A percentile compares a stretch with the other conserved stretches of the same genome.
phyloP scores from a whole-genome alignment of 202 grass and related monocot species.

The Dendrocalamus latiflorus region DNA sequence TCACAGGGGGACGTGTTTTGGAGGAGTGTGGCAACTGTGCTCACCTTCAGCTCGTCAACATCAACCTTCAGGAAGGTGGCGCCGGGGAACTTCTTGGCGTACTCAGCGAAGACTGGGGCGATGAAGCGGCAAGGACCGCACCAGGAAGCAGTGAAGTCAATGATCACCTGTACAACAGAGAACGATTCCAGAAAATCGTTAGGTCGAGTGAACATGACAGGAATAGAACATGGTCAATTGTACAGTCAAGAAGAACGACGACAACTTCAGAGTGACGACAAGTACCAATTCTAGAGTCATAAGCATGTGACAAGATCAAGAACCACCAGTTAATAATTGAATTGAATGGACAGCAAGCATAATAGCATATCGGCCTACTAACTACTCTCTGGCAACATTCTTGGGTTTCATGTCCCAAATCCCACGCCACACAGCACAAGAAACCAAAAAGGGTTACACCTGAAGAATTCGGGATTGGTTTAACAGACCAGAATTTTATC shows the following conservation, averaged over 20 bases:
- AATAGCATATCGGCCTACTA: background rate
- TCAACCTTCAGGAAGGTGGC: constrained; percentile 66
- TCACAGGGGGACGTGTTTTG: background rate
- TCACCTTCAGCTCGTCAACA: constrained; percentile 64
- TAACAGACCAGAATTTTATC: background rate
- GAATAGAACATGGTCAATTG: background rate
- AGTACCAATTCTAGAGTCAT: background rate
- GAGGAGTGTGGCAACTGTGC: background rate
- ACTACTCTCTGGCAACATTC: background rate
- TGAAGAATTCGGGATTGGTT: background rate
- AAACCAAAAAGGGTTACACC: background rate
- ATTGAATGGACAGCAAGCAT: background rate
- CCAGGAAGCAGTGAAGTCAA: constrained; percentile 75
- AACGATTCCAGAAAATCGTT: background rate
- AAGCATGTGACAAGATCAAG: background rate
- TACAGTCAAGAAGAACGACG: too few species aligned
- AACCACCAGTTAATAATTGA: background rate
- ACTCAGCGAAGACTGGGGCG: constrained; percentile 31
- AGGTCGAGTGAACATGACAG: background rate
- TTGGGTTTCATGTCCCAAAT: background rate
- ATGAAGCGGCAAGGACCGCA: constrained; percentile 60
- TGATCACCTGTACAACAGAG: constrained; percentile 33
- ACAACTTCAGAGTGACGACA: background rate
- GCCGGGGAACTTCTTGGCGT: constrained; percentile 24
- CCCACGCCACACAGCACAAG: too few species aligned